These are phyloP conservation scores for Bipolaris oryzae DNA, from an alignment of 2,329 filamentous ascomycete species.

Conservation along the genomic window DNA sequence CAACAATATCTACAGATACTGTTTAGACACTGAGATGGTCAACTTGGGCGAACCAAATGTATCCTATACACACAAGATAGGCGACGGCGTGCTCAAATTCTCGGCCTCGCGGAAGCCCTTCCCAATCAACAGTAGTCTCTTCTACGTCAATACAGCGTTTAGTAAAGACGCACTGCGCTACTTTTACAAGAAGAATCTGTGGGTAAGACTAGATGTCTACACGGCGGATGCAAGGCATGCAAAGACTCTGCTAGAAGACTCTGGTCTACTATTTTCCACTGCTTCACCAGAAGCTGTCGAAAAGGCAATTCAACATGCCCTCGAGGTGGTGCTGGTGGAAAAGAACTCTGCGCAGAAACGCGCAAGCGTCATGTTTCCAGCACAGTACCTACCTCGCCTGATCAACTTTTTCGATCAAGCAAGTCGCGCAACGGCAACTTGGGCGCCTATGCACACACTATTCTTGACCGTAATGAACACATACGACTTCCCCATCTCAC, in stretches of 20 bases:
- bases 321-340: constrained; percentile 39
- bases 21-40: constrained; percentile 44
- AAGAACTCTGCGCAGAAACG: constrained; percentile 36
- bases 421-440: constrained; percentile 22
- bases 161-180: constrained; percentile 29
- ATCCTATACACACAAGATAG: constrained; percentile 37
- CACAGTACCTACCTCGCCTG: constrained; percentile 44
- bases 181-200: constrained; percentile 44
- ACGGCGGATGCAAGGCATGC: constrained; percentile 38
- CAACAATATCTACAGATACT: constrained; percentile 43
- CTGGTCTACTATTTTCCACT: constrained; percentile 38
- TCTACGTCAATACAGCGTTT: constrained; percentile 36
- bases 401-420: constrained; percentile 44
- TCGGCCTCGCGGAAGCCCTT: constrained; percentile 38
- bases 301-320: constrained; percentile 25
- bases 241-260: constrained; percentile 41
- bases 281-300: constrained; percentile 15
- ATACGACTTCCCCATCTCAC: constrained; percentile 31
- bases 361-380: constrained; percentile 40
- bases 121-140: constrained; percentile 32
- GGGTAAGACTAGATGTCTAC: constrained; percentile 35
- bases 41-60: constrained; percentile 37
- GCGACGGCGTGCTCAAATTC: constrained; percentile 32
- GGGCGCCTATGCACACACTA: constrained; percentile 31
- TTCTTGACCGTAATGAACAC: constrained; percentile 32